These are phyloP conservation scores for Skeletonema grethae DNA, from an alignment of 108 stramenopile genomes.

Conservation along the genomic window DNA sequence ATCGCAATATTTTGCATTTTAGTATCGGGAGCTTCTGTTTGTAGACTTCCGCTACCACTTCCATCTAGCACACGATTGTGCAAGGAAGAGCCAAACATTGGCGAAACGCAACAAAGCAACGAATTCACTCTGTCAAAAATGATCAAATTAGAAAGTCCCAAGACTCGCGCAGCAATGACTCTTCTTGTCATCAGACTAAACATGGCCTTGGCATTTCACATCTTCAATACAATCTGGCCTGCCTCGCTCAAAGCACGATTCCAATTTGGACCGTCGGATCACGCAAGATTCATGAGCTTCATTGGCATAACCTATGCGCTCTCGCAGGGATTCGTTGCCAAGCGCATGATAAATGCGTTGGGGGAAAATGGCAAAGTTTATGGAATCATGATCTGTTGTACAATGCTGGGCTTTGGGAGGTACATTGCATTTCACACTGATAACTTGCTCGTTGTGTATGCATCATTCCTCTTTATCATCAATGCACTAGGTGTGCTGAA, in stretches of 20 bases:
- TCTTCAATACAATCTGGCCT: slow-evolving; percentile 86
- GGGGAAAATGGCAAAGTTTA: slow-evolving; percentile 51
- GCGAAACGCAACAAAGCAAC: neutral
- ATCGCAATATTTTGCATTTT: slow-evolving; percentile 53
- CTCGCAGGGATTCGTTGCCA: slow-evolving; percentile 82
- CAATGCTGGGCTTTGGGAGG: slow-evolving; percentile 60
- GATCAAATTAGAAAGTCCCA: slow-evolving; percentile 39
- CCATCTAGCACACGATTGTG: slow-evolving; percentile 8
- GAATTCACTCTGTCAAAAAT: slow-evolving; percentile 36
- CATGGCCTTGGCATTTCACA: slow-evolving; percentile 82
- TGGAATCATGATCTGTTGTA: slow-evolving; percentile 60
- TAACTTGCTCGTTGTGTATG: slow-evolving; percentile 54
- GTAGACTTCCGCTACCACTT: slow-evolving; percentile 44
- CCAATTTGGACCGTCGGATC: slow-evolving; percentile 76
- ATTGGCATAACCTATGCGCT: slow-evolving; percentile 82
- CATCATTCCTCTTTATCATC: slow-evolving; percentile 64
- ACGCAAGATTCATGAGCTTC: slow-evolving; percentile 80
- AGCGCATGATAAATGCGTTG: slow-evolving; percentile 49
- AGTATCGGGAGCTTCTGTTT: slow-evolving; percentile 43
- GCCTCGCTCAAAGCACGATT: slow-evolving; percentile 73
- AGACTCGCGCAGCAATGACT: slow-evolving; percentile 64
- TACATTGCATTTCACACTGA: slow-evolving; percentile 66
- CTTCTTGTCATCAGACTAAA: slow-evolving; percentile 58
- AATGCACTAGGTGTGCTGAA: slow-evolving; percentile 78
- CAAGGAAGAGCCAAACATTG: neutral